phyloP scores from a whole-genome alignment of 257 asterid species.

The Salvia miltiorrhiza region DNA sequence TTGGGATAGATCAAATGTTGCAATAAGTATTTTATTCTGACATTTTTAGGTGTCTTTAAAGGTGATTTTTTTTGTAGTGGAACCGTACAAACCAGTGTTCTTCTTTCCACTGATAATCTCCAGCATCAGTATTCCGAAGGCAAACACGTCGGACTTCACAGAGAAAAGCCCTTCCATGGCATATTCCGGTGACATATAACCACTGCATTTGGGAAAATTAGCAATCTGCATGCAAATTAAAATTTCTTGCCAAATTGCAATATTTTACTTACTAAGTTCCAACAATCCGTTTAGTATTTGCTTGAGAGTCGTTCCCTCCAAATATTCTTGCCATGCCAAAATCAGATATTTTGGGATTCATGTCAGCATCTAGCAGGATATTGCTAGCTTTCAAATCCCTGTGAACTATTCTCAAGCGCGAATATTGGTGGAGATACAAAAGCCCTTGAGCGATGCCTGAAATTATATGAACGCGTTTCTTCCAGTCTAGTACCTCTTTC shows the following conservation, averaged over 20 bases:
- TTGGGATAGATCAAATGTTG: too few species aligned
- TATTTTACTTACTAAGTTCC: constrained; percentile 27
- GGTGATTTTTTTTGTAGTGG: too few species aligned
- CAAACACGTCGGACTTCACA: background rate
- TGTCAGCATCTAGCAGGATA: background rate
- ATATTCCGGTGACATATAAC: background rate
- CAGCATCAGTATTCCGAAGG: constrained; percentile 6
- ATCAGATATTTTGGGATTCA: background rate
- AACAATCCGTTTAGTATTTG: constrained; percentile 8
- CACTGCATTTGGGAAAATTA: constrained; percentile 26
- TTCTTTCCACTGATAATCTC: constrained; percentile 34
- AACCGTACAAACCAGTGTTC: constrained; percentile 19
- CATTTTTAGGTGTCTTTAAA: too few species aligned
- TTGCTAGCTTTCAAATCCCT: background rate
- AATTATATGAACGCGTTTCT: background rate
- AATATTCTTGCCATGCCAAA: constrained; percentile 1
- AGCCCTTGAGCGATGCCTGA: background rate
- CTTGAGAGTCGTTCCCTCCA: constrained; percentile 20
- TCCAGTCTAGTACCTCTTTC: constrained; percentile 19
- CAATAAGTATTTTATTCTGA: too few species aligned
- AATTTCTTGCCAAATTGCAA: too few species aligned
- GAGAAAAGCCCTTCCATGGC: background rate
- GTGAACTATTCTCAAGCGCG: background rate
- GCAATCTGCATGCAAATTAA: too few species aligned
- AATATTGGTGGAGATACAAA: background rate